These are phyloP conservation scores for Lodderomyces elongisporus DNA, from an alignment of 1,139 yeast genomes.

Conservation along the genomic window DNA sequence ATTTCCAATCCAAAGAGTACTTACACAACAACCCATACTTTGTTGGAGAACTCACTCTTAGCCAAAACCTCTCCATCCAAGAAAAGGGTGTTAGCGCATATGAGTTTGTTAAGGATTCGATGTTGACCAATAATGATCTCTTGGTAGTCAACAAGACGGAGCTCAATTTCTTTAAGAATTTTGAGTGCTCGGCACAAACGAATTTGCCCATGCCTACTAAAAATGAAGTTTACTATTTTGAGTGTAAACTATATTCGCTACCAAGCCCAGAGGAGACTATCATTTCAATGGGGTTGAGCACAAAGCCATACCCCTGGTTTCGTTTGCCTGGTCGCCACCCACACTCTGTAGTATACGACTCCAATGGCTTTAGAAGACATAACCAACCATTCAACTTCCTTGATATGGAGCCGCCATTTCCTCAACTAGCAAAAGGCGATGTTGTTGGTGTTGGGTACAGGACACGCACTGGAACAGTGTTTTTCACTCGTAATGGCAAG, in stretches of 20 bases:
- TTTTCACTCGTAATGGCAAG: constrained; percentile 67
- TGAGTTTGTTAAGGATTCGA: constrained; percentile 77
- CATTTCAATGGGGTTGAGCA: constrained; percentile 43
- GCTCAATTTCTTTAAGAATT: constrained; percentile 63
- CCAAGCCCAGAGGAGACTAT: constrained; percentile 51
- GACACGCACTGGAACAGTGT: constrained; percentile 55
- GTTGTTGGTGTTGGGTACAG: constrained; percentile 66
- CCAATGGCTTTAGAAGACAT: constrained; percentile 47
- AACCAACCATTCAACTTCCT: constrained; percentile 45
- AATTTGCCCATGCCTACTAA: constrained; percentile 82
- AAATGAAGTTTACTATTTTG: constrained; percentile 89
- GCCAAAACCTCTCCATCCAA: constrained; percentile 61
- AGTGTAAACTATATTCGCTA: constrained; percentile 56
- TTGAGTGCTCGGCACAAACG: constrained; percentile 75
- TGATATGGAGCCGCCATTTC: constrained; percentile 37
- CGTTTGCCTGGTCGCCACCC: constrained; percentile 54
- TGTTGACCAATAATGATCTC: constrained; percentile 55
- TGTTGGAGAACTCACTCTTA: constrained; percentile 39
- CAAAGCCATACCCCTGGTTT: constrained; percentile 56
- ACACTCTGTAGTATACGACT: constrained; percentile 47
- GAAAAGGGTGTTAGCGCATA: constrained; percentile 93
- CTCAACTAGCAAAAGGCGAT: constrained; percentile 51
- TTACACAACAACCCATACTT: constrained; percentile 52
- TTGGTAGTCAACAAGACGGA: constrained; percentile 71
- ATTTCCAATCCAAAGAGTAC: constrained; percentile 61